Percentiles rank a stretch among this genome's conserved stretches.
Evolutionary conservation across 2,329 filamentous ascomycete genomes (phyloP).

Genomic region (Xylaria sp.): DNA sequence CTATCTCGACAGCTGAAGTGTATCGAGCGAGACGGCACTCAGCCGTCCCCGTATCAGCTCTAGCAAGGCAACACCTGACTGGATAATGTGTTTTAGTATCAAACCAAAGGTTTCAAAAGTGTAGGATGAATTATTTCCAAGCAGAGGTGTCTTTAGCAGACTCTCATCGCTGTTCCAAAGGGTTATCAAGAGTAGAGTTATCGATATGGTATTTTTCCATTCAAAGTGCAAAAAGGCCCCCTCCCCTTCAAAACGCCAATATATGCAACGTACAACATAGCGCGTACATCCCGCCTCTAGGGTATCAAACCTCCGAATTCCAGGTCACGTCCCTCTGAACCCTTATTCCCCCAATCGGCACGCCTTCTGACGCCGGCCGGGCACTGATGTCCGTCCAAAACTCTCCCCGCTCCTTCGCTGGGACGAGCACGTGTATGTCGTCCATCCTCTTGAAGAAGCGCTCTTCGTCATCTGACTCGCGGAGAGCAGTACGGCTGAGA

Average conservation of each 20-base stretch:
- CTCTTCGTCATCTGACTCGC: constrained; percentile 38
- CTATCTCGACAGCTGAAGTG: constrained; percentile 7
- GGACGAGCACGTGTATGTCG: constrained; percentile 34
- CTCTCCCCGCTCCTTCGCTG: constrained; percentile 32
- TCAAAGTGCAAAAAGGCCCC: not conserved
- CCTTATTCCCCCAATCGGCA: constrained; percentile 31
- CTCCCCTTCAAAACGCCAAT: constrained; percentile 21
- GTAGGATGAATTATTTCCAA: not conserved
- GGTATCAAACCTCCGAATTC: constrained; percentile 33
- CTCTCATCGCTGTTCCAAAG: not conserved
- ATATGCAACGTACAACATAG: constrained; percentile 31
- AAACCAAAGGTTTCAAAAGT: not conserved
- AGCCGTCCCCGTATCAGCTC: constrained; percentile 5
- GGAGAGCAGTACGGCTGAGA: constrained; percentile 26
- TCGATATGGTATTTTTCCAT: constrained; percentile 10
- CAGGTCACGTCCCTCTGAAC: constrained; percentile 38
- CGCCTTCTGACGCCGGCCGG: constrained; percentile 24
- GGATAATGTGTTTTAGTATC: constrained; percentile 4
- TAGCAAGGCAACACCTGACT: not conserved
- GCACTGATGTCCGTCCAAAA: constrained; percentile 39
- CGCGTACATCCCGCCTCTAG: constrained; percentile 16
- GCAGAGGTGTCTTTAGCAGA: not conserved
- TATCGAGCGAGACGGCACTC: not conserved
- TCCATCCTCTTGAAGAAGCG: constrained; percentile 34
- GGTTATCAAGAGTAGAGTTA: constrained; percentile 10